phyloP scores from a whole-genome alignment of 495 filamentous ascomycete genomes.

The Amphirosellinia nigrospora region DNA sequence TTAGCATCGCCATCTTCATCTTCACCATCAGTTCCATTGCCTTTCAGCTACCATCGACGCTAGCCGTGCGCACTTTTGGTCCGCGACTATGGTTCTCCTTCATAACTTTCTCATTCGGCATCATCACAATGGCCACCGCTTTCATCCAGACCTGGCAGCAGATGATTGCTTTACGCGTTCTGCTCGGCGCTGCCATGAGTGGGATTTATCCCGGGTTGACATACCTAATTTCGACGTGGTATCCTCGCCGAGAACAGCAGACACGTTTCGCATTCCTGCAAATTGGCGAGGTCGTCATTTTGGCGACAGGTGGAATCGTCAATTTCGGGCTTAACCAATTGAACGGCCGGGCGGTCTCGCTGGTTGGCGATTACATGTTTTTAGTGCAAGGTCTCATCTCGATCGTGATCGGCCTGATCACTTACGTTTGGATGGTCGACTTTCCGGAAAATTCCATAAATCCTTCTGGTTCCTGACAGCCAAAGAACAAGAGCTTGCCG shows the following conservation, averaged over 20 bases:
- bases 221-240: constrained; percentile 77
- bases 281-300: constrained; percentile 67
- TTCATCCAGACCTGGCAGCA: constrained; percentile 73
- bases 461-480: constrained; percentile 69
- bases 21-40: constrained; percentile 77
- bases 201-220: constrained; percentile 76
- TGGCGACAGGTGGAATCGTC: constrained; percentile 74
- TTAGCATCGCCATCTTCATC: constrained; percentile 78
- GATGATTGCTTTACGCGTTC: constrained; percentile 74
- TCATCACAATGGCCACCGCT: constrained; percentile 76
- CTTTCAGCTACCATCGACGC: constrained; percentile 76
- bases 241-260: constrained; percentile 74
- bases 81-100: constrained; percentile 71
- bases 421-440: constrained; percentile 81
- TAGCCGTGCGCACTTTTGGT: constrained; percentile 71
- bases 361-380: constrained; percentile 83
- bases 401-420: constrained; percentile 68
- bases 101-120: constrained; percentile 71
- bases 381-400: constrained; percentile 69
- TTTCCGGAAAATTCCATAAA: constrained; percentile 72
- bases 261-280: constrained; percentile 77
- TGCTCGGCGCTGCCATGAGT: constrained; percentile 71
- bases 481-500: constrained; percentile 62
- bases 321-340: constrained; percentile 74
- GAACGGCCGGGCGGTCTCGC: constrained; percentile 64